Evolutionary conservation across 768 basidiomycete species (phyloP), one percentile per base, ranked within the genome.

Genomic region (Termitomyces sp.): DNA sequence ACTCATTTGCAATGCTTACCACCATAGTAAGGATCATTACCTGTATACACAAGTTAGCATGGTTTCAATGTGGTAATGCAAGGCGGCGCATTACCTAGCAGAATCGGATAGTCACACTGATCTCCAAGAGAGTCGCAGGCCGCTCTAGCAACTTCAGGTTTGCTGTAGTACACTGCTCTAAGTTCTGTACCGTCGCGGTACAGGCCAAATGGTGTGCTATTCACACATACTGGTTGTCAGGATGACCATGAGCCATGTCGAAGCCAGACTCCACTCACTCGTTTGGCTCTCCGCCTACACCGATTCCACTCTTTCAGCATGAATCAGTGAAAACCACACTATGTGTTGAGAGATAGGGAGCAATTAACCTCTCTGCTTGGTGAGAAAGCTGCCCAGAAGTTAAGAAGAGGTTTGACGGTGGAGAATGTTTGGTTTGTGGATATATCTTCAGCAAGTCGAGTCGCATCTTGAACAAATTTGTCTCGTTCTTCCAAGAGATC

Each of bases 141-240:
- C n/a, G 82, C 81, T 33, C 76, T 72, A 11, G 87, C 90, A 13
- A 83, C 81, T 47, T 84, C 78, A 3, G 83, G 84, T 45, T 86
- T 81, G 44, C 76, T 78, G 60, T 86, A 89, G 61, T 87, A 90
- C 15, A 92, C 78, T 0, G 71, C 90, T 57, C 89, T 74, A 16
- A 92, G 75, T 64, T 91, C 88, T 2, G 88, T 91, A 2, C 89
- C 90, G 56, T 85, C 80, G 38, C 89, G 81, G 67, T 88, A 92
- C 9, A 91, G 72, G 22, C 89, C 89, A 63, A 84, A 91, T 0
- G 81, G 74, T 3, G 89, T 91, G 61, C 89, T 91, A 58, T 13
- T 16, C 38, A 20, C 9, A 29, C 29, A 29, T 29, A 29, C 29
- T n/a, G 29, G 33, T 32, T n/a, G 45, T 38, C 53, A 33, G 23